These are phyloP conservation scores for Podaxis sp. DNA, from an alignment of 768 basidiomycete species.

Conservation along the genomic window DNA sequence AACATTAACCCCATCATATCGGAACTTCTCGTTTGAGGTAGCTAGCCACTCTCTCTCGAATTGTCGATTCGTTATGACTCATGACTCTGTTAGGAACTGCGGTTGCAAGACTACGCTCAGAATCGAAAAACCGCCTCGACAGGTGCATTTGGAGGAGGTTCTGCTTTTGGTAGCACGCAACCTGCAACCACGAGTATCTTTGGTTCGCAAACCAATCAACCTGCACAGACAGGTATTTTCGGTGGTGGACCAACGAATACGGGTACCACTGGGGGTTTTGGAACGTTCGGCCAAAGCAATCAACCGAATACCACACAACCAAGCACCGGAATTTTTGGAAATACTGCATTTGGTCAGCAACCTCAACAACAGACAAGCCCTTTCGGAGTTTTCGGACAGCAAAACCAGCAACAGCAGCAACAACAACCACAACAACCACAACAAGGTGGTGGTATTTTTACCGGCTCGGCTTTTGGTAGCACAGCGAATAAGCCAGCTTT, in stretches of 20 bases:
- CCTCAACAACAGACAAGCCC: conserved; percentile 28
- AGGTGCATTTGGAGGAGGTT: conserved; percentile 49
- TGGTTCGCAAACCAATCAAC: conserved; percentile 42
- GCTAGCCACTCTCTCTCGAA: conserved; percentile 15
- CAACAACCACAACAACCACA: conserved; percentile 28
- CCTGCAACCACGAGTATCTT: conserved; percentile 40
- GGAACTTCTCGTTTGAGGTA: conserved; percentile 75
- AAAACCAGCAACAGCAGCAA: conserved; percentile 33
- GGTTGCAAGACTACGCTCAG: conserved; percentile 71
- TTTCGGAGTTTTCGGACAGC: conserved; percentile 54
- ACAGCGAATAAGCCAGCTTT: conserved; percentile 27
- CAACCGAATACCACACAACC: conserved; percentile 13
- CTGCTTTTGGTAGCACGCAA: conserved; percentile 43
- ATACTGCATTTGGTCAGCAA: conserved; percentile 16
- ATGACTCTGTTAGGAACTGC: conserved; percentile 51
- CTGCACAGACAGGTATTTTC: conserved; percentile 25
- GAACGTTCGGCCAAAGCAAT: conserved; percentile 19
- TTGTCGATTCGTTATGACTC: conserved; percentile 11
- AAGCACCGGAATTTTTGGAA: conserved; percentile 34
- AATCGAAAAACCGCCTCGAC: conserved; percentile 60
- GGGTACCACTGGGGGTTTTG: conserved; percentile 32
- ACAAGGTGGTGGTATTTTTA: conserved; percentile 25
- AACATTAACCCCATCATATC: conserved; percentile 73
- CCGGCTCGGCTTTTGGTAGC: conserved; percentile 28
- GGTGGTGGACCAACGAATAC: conserved; percentile 31